Conservation (phyloP, 208 protist genomes). For the Leishmania lainsoni region DNA sequence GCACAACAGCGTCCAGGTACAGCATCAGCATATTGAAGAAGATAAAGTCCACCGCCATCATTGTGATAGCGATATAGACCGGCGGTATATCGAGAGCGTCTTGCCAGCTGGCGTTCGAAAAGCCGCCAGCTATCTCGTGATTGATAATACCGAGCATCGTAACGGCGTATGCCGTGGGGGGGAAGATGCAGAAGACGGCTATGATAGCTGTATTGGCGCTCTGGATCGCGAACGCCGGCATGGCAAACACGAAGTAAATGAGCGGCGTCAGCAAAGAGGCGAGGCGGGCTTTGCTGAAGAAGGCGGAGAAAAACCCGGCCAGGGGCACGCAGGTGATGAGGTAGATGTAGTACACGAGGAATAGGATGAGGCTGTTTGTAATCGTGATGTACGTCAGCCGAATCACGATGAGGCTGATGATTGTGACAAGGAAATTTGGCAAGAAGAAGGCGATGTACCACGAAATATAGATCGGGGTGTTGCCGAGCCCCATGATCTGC, state of each 20-base stretch:
- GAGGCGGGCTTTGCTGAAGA: slow-evolving; percentile 75
- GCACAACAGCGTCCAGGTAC: slow-evolving; percentile 73
- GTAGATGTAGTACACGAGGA: slow-evolving; percentile 65
- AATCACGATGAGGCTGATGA: slow-evolving; percentile 52
- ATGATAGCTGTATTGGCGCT: slow-evolving; percentile 33
- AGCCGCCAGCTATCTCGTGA: slow-evolving; percentile 34
- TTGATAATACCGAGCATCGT: slow-evolving; percentile 42
- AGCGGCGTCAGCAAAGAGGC: slow-evolving; percentile 62
- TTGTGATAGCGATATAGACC: slow-evolving; percentile 18
- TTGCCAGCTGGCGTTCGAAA: slow-evolving; percentile 39
- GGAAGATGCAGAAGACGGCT: slow-evolving; percentile 41
- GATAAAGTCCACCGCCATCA: slow-evolving; percentile 46
- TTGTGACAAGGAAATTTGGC: slow-evolving; percentile 46
- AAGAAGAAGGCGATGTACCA: slow-evolving; percentile 42
- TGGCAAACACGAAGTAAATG: slow-evolving; percentile 57
- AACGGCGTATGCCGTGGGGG: slow-evolving; percentile 44
- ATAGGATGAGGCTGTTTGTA: slow-evolving; percentile 45
- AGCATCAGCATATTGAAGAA: slow-evolving; percentile 61
- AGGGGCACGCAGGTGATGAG: slow-evolving; percentile 45
- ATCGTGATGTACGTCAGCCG: slow-evolving; percentile 46
- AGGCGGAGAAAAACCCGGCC: slow-evolving; percentile 42
- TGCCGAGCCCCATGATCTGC: slow-evolving; percentile 82
- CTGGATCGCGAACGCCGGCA: slow-evolving; percentile 38
- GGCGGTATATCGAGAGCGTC: slow-evolving; percentile 10
- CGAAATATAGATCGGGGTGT: slow-evolving; percentile 54